phyloP scores from a whole-genome alignment of 75 land plant species.

The Selaginella moellendorffii region DNA sequence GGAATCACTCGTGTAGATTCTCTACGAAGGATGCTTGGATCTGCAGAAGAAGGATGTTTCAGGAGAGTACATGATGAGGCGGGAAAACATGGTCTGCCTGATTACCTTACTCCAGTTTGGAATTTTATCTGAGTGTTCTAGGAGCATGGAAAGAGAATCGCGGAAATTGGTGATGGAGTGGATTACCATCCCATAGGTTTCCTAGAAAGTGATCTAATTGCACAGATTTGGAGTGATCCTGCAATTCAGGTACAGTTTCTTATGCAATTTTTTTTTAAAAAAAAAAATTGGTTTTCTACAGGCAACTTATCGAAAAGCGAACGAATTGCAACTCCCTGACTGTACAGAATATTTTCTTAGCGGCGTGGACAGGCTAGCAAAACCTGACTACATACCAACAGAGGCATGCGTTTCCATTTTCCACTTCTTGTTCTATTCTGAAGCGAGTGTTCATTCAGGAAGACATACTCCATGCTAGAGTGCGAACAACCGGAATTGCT shows the following conservation, averaged over 20 bases:
- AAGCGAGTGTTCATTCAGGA: slow-evolving; percentile 36
- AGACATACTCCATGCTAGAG: slow-evolving; percentile 80
- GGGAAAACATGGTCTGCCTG: slow-evolving; percentile 64
- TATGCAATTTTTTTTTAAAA: too few relatives aligned
- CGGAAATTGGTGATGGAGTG: slow-evolving; percentile 57
- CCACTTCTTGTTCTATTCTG: too few relatives aligned
- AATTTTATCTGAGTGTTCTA: slow-evolving; percentile 6
- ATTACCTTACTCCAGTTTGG: neutral
- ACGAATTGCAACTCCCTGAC: slow-evolving; percentile 77
- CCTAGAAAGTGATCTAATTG: slow-evolving; percentile 49
- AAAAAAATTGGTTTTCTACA: too few relatives aligned
- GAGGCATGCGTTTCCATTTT: slow-evolving; percentile 28
- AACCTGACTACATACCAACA: slow-evolving; percentile 55
- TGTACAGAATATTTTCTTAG: slow-evolving; percentile 77
- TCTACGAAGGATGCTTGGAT: slow-evolving; percentile 63
- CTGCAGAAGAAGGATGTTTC: slow-evolving; percentile 38
- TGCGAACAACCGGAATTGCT: slow-evolving; percentile 85
- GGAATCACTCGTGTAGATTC: slow-evolving; percentile 57
- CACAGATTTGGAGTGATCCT: slow-evolving; percentile 59
- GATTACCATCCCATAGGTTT: too few relatives aligned
- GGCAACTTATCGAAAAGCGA: slow-evolving; percentile 57
- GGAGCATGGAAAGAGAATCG: slow-evolving; percentile 60
- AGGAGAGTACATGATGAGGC: slow-evolving; percentile 38
- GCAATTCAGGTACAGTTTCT: slow-evolving; percentile 91
- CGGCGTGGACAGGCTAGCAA: slow-evolving; percentile 48